Conservation (phyloP, 306 rosid genomes). For the Quercus alba region DNA sequence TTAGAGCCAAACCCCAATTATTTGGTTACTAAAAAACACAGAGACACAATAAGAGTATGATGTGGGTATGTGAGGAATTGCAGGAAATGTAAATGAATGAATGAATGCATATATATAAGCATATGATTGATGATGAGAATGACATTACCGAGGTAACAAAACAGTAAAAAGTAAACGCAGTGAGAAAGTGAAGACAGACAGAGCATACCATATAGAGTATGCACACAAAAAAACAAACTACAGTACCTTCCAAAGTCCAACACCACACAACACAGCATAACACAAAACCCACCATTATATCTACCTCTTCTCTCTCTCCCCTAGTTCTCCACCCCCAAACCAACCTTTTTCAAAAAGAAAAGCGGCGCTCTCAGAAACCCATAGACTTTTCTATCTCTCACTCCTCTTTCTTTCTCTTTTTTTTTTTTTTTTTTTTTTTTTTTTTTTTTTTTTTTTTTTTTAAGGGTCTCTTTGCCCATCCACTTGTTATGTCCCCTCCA, state of each 20-base stretch:
- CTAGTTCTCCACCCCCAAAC: no score
- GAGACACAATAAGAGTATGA: no score
- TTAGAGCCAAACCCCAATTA: no score
- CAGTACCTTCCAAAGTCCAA: neutral
- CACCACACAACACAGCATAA: neutral
- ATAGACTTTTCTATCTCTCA: neutral
- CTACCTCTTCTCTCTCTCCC: neutral
- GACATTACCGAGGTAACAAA: slow-evolving; percentile 28
- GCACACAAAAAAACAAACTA: neutral
- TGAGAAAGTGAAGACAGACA: slow-evolving; percentile 29
- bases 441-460: no score
- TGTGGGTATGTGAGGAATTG: neutral
- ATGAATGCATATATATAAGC: neutral
- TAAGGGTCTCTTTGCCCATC: no score
- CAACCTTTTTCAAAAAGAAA: neutral
- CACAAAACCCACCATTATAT: neutral
- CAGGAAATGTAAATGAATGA: neutral
- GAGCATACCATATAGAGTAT: neutral
- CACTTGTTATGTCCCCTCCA: no score
- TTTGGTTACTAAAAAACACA: no score
- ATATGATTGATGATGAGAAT: neutral
- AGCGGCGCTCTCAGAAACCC: slow-evolving; percentile 4
- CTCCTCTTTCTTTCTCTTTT: no score
- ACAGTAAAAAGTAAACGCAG: slow-evolving; percentile 18
- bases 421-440: no score